phyloP scores from a whole-genome alignment of 768 basidiomycete species.

The Suillus paluster region DNA sequence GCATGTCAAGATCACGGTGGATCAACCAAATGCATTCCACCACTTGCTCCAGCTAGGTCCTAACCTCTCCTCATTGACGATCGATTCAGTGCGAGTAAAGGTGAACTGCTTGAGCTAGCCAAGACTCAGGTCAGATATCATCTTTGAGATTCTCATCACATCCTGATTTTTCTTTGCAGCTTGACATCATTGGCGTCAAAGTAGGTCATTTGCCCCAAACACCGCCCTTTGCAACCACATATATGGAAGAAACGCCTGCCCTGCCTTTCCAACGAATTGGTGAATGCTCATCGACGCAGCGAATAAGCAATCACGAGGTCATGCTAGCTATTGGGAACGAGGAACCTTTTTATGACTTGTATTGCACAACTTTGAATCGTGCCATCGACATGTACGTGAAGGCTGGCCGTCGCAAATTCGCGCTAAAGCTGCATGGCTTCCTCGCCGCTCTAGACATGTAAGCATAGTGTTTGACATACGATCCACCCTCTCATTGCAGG shows the following conservation, averaged over 20 bases:
- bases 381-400: constrained; percentile 85
- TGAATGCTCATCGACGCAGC: constrained; percentile 24
- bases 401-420: constrained; percentile 85
- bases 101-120: constrained; percentile 90
- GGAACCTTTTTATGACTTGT: constrained; percentile 77
- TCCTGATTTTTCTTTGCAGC: constrained; percentile 45
- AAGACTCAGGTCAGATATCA: constrained; percentile 71
- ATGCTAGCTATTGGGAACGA: constrained; percentile 56
- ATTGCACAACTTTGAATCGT: constrained; percentile 73
- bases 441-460: constrained; percentile 91
- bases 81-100: constrained; percentile 75
- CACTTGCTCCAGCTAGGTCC: constrained; percentile 23
- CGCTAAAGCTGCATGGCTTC: constrained; percentile 81
- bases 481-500: constrained; percentile 5
- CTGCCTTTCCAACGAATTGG: constrained; percentile 21
- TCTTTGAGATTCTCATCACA: background rate
- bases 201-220: constrained; percentile 69
- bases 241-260: constrained; percentile 21
- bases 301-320: constrained; percentile 66
- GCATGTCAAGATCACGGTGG: constrained; percentile 9
- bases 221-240: constrained; percentile 72
- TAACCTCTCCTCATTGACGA: constrained; percentile 15
- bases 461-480: constrained; percentile 32
- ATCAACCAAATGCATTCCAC: constrained; percentile 5
- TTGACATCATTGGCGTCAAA: constrained; percentile 83